phyloP scores from a whole-genome alignment of 2,329 filamentous ascomycete genomes.

The Fusarium sp. region DNA sequence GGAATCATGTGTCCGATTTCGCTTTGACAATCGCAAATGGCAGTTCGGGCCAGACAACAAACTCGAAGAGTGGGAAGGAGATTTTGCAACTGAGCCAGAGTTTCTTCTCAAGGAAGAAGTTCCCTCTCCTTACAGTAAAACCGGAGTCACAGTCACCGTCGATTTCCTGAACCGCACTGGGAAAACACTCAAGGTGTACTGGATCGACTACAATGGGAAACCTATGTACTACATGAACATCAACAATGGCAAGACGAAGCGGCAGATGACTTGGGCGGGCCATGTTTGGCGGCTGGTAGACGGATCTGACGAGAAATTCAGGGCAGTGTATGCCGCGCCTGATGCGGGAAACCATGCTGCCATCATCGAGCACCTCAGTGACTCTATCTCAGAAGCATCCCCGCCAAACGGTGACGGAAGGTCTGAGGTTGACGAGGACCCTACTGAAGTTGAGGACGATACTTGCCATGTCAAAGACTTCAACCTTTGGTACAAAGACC shows the following conservation, averaged over 20 bases:
- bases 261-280: constrained; percentile 35
- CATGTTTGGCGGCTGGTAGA: constrained; percentile 42
- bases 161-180: constrained; percentile 45
- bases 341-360: constrained; percentile 20
- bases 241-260: constrained; percentile 16
- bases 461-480: constrained; percentile 11
- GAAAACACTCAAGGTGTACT: constrained; percentile 34
- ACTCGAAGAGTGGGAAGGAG: constrained; percentile 37
- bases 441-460: neutral
- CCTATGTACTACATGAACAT: constrained; percentile 33
- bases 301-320: constrained; percentile 7
- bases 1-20: constrained; percentile 34
- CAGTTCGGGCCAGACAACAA: constrained; percentile 30
- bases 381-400: neutral
- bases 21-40: constrained; percentile 32
- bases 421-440: neutral
- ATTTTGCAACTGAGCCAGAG: constrained; percentile 13
- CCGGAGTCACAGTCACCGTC: constrained; percentile 26
- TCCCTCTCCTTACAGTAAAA: constrained; percentile 28
- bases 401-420: neutral
- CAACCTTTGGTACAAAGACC: constrained; percentile 24
- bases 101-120: constrained; percentile 34
- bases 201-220: constrained; percentile 43
- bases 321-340: constrained; percentile 32
- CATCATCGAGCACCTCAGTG: constrained; percentile 23